Evolutionary conservation across 345 rosid species (phyloP).

Genomic region (Eucalyptus sp.): DNA sequence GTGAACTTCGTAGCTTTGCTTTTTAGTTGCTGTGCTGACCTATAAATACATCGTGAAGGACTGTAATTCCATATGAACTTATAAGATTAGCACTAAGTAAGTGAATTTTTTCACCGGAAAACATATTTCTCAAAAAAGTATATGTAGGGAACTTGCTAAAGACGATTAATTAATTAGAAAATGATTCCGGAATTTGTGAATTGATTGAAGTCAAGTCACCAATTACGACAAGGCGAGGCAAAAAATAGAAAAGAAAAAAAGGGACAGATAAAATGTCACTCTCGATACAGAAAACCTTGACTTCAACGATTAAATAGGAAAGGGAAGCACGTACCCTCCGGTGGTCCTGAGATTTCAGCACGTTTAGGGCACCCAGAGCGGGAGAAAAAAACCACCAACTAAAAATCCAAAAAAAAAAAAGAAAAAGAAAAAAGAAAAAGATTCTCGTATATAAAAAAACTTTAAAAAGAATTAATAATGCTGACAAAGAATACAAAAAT

Average conservation of each 20-base stretch:
- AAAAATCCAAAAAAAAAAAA: neutral
- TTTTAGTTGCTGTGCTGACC: neutral
- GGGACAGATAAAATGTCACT: neutral
- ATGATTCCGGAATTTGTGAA: neutral
- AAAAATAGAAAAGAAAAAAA: neutral
- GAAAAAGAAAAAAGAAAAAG: neutral
- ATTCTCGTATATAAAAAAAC: neutral
- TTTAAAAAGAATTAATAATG: neutral
- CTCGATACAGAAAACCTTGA: neutral
- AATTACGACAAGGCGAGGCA: neutral
- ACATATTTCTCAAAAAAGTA: neutral
- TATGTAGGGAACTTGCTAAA: neutral
- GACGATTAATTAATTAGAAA: neutral
- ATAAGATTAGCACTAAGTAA: neutral
- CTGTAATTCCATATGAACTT: neutral
- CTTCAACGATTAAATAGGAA: neutral
- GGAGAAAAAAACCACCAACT: neutral
- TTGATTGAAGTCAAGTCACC: neutral
- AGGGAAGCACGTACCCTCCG: neutral
- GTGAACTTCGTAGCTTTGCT: neutral
- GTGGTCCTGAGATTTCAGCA: neutral
- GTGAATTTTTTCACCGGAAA: rapidly evolving
- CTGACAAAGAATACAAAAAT: neutral
- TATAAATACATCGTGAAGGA: neutral
- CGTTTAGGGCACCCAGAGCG: neutral